Conservation (phyloP, 2,329 filamentous ascomycete species). For the Calonectria naviculata region DNA sequence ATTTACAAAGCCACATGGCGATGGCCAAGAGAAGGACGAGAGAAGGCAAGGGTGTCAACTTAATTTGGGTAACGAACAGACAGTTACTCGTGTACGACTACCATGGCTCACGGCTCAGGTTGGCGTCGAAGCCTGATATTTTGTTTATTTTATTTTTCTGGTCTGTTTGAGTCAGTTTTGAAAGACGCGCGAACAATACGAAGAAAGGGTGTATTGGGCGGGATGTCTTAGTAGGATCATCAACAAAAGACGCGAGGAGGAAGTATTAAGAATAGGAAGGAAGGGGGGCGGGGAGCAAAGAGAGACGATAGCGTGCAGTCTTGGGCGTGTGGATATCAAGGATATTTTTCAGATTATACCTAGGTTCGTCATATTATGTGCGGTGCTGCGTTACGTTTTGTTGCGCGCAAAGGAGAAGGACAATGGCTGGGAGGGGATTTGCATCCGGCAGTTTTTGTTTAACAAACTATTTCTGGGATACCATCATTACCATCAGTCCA, state of each 20-base stretch:
- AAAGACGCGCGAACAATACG: conserved; percentile 29
- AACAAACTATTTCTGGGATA: conserved; percentile 20
- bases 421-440: conserved; percentile 16
- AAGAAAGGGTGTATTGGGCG: conserved; percentile 19
- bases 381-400: conserved; percentile 11
- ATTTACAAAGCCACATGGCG: conserved; percentile 19
- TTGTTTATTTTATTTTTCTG: conserved; percentile 25
- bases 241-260: conserved; percentile 18
- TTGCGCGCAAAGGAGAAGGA: neutral
- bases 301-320: conserved; percentile 22
- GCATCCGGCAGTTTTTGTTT: conserved; percentile 19
- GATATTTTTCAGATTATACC: conserved; percentile 40
- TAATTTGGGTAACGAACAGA: conserved; percentile 47
- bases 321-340: conserved; percentile 34
- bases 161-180: conserved; percentile 25
- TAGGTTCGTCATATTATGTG: conserved; percentile 30
- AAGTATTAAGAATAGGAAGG: conserved; percentile 27
- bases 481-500: neutral
- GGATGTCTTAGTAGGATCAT: conserved; percentile 11
- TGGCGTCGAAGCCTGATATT: conserved; percentile 34
- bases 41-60: conserved; percentile 23
- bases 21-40: conserved; percentile 29
- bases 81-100: conserved; percentile 49
- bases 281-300: conserved; percentile 1
- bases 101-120: conserved; percentile 36